These are phyloP conservation scores for Olyra latifolia DNA, from an alignment of 176 grass and related monocot species.

Conservation along the genomic window DNA sequence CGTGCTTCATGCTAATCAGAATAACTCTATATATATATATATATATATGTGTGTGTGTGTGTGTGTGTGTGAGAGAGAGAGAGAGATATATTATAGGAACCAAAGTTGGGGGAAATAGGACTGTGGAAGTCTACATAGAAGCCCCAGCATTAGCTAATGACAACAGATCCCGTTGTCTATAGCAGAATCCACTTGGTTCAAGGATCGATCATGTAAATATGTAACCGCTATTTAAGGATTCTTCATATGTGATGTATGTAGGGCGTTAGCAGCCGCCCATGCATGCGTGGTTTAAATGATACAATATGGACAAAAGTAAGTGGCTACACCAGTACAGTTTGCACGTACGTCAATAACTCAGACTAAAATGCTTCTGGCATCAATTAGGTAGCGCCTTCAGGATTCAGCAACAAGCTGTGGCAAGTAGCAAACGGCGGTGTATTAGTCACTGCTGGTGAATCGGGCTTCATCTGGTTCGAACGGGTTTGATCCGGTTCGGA, in stretches of 20 bases:
- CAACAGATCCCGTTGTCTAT: neutral
- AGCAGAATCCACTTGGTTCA: neutral
- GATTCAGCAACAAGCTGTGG: neutral
- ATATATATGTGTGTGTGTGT: too few relatives aligned
- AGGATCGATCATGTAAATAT: too few relatives aligned
- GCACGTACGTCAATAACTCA: neutral
- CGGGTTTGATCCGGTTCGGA: too few relatives aligned
- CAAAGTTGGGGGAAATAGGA: too few relatives aligned
- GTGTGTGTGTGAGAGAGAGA: too few relatives aligned
- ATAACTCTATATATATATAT: too few relatives aligned
- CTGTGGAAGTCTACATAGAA: neutral
- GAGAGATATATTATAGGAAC: too few relatives aligned
- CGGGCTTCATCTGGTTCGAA: too few relatives aligned
- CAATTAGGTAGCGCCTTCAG: slow-evolving; percentile 11
- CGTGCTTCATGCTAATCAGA: too few relatives aligned
- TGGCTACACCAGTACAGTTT: neutral
- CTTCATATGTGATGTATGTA: neutral
- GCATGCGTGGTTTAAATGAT: neutral
- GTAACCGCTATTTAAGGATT: neutral
- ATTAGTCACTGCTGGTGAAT: too few relatives aligned
- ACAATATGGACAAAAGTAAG: neutral
- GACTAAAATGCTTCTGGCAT: neutral
- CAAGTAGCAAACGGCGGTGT: neutral
- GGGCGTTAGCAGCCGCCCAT: neutral
- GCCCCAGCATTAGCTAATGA: neutral